Percentiles rank a stretch among this genome's conserved stretches.
Evolutionary conservation across 192 early-diverging fungal genomes (phyloP).

Genomic region (Ambispora gerdemannii): DNA sequence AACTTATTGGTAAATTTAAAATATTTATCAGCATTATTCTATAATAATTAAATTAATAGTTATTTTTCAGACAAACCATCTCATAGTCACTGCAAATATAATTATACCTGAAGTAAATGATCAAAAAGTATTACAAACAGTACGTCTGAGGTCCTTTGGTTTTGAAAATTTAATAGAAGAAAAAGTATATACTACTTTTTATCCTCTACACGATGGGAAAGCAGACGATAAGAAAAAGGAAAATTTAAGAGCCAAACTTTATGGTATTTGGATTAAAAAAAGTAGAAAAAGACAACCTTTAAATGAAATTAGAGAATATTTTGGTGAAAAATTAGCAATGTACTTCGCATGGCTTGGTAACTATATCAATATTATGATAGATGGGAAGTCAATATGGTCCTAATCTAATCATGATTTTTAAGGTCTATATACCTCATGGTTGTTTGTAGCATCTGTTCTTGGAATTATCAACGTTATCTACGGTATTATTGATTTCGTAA

Average conservation of each 20-base stretch:
- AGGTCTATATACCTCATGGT: constrained; percentile 61
- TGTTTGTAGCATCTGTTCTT: constrained; percentile 43
- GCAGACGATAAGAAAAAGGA: not conserved
- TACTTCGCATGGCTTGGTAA: constrained; percentile 67
- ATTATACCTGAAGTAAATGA: constrained; percentile 31
- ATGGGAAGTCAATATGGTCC: not conserved
- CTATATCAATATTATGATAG: not conserved
- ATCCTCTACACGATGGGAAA: constrained; percentile 58
- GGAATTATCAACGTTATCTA: constrained; percentile 53
- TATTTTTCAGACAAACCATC: not conserved
- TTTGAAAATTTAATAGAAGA: constrained; percentile 46
- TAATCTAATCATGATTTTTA: not conserved
- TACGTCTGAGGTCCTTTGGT: constrained; percentile 36
- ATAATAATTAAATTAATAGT: not conserved
- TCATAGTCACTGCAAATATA: constrained; percentile 17
- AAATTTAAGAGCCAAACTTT: constrained; percentile 47
- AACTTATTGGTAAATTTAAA: constrained; percentile 39
- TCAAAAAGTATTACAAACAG: constrained; percentile 22
- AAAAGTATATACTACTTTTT: constrained; percentile 44
- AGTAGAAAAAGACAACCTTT: constrained; percentile 40
- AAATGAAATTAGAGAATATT: constrained; percentile 55
- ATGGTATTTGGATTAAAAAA: constrained; percentile 43
- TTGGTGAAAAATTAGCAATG: constrained; percentile 65
- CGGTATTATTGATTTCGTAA: constrained; percentile 37
- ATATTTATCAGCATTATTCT: not conserved